Base-by-base conservation (phyloP, 371 early-diverging fungal species). In the Choanephora cucurbitarum region DNA sequence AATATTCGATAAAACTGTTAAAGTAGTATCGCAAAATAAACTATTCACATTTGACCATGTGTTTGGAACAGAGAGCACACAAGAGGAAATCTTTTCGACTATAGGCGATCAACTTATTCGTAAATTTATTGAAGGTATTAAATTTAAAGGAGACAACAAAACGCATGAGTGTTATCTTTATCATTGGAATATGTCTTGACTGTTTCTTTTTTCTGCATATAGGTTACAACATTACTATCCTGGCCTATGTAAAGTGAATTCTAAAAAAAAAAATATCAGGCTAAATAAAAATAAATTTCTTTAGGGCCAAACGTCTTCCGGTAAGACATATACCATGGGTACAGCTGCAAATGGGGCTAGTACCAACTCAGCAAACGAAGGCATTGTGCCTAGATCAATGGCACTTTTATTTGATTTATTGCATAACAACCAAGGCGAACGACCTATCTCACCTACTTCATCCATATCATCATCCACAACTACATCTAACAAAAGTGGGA, bases 321-420 rank as follows among this genome's bases (percentile, higher is more conserved):
- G 97, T 49, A 99, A 99, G 79, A 98, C 99, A 4, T 93, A 92
- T 64, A 99, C 98, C 9, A 99, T 99, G 97, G 93, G 94, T 44
- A 92, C 93, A 32, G 86, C 78, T 13, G 72, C 81, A 2, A 83
- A 89, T 47, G 82, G 88, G 45, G 85, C 82, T 31, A 70, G 77
- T 49, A 59, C 75, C 13, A 53, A 62, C 14, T 19, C 58, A 22
- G 85, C 80, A 21, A 77, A 84, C 48, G 73, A 79, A 62, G 96
- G 96, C 45, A 89, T 96, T 49, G 88, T 96, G 39, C 94, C 96
- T 31, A 79, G 95, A 22, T 89, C 96, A 11, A 84, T 95, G 72
- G 61, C 73, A 39, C 65, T 78, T 19, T 72, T 95, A n/a, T 94
- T 95, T 58, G 73, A 80, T 17, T 41, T 68, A 22, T 46, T 72